These are phyloP conservation scores for Cucurbita argyrosperma DNA, from an alignment of 306 rosid species.

Conservation along the genomic window DNA sequence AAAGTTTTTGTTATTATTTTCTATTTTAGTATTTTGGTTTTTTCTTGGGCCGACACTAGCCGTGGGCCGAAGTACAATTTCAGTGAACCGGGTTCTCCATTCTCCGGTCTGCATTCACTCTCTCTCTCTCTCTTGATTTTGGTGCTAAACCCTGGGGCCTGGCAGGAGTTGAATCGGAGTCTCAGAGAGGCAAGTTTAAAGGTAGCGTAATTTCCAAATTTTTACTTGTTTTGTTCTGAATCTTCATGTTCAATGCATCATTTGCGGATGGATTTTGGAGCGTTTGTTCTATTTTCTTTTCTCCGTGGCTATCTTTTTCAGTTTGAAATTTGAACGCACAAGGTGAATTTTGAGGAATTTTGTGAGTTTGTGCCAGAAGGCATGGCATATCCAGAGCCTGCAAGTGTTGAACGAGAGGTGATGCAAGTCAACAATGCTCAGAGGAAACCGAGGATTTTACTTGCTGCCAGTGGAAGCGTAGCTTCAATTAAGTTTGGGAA, in stretches of 20 bases:
- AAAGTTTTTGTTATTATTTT: too few relatives aligned
- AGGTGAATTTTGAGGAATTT: not conserved
- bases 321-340: not conserved
- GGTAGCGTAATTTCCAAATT: not conserved
- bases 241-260: not conserved
- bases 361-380: conserved; percentile 3
- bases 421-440: conserved; percentile 15
- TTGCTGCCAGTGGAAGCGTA: conserved; percentile 73
- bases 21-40: too few relatives aligned
- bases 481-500: conserved; percentile 50
- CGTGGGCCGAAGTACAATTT: not conserved
- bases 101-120: not conserved
- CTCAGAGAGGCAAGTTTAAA: not conserved
- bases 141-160: not conserved
- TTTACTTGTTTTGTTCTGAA: not conserved
- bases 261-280: not conserved
- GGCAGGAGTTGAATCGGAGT: not conserved
- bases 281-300: not conserved
- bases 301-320: not conserved
- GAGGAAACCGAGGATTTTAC: conserved; percentile 65
- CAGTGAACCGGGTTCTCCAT: not conserved
- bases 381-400: conserved; percentile 45
- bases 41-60: not conserved
- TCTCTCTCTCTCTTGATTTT: not conserved
- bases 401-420: conserved; percentile 14